These are phyloP conservation scores for Aspergillus ochraceoroseus DNA, from an alignment of 2,329 filamentous ascomycete species.

Conservation along the genomic window DNA sequence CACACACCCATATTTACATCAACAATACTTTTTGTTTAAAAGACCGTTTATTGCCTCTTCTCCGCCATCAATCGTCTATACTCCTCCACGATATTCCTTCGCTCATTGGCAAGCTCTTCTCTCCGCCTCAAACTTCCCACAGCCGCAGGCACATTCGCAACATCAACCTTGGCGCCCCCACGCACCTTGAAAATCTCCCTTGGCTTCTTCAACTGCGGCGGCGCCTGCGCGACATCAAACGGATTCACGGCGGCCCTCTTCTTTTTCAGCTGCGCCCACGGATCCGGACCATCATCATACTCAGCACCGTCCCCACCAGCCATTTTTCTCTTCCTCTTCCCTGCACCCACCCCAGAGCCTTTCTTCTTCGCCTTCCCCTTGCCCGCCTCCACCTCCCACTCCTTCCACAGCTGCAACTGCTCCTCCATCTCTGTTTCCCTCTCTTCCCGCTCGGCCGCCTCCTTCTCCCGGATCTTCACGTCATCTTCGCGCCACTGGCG, in stretches of 20 bases:
- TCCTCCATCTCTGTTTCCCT: slow-evolving; percentile 59
- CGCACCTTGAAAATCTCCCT: slow-evolving; percentile 62
- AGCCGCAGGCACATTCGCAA: slow-evolving; percentile 63
- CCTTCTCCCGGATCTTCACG: slow-evolving; percentile 42
- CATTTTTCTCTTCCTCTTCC: slow-evolving; percentile 43
- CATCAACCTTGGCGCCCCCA: slow-evolving; percentile 60
- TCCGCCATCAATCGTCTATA: slow-evolving; percentile 67
- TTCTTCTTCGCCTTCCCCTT: slow-evolving; percentile 49
- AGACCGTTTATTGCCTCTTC: slow-evolving; percentile 42
- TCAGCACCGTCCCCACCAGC: slow-evolving; percentile 47
- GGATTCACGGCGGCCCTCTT: slow-evolving; percentile 35
- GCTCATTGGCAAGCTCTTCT: slow-evolving; percentile 66
- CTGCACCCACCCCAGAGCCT: slow-evolving; percentile 21
- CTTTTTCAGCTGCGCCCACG: slow-evolving; percentile 70
- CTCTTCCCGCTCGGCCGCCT: slow-evolving; percentile 59
- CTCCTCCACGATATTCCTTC: slow-evolving; percentile 65
- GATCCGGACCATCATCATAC: slow-evolving; percentile 59
- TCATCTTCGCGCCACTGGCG: slow-evolving; percentile 53
- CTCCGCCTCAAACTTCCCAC: slow-evolving; percentile 67
- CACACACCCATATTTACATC: too few species aligned
- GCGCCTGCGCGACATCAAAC: slow-evolving; percentile 62
- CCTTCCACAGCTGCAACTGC: slow-evolving; percentile 59
- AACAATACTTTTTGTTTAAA: too few species aligned
- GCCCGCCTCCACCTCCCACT: slow-evolving; percentile 54
- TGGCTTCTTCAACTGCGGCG: slow-evolving; percentile 64